These are phyloP conservation scores for Chloranthus sessilifolius DNA, from an alignment of 164 flowering plant species.

Conservation along the genomic window DNA sequence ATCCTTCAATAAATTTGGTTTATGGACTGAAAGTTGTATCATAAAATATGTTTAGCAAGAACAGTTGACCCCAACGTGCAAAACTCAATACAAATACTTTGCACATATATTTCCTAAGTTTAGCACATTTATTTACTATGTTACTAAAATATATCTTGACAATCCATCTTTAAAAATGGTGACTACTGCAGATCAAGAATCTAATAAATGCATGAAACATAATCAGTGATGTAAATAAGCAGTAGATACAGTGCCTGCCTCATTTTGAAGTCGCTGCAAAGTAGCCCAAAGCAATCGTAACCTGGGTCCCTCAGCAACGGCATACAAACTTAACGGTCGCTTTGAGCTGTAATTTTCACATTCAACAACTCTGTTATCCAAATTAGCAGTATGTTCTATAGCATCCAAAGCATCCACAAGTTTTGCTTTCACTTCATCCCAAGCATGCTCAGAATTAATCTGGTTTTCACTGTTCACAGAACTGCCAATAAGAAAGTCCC, in stretches of 20 bases:
- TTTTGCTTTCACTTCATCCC: conserved; percentile 66
- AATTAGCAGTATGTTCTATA: conserved; percentile 27
- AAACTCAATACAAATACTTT: too few species aligned
- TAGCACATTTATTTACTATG: too few species aligned
- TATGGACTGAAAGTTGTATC: too few species aligned
- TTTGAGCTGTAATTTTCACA: conserved; percentile 26
- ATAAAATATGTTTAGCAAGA: too few species aligned
- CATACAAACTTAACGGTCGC: conserved; percentile 63
- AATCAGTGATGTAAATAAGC: conserved; percentile 9
- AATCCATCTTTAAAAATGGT: too few species aligned
- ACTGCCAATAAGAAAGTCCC: conserved; percentile 36
- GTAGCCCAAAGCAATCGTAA: conserved; percentile 73
- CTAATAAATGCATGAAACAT: too few species aligned
- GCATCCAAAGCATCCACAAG: conserved; percentile 57
- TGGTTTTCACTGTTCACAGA: conserved; percentile 25
- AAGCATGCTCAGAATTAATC: conserved; percentile 35
- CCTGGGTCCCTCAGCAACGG: conserved; percentile 67
- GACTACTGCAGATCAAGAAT: too few species aligned
- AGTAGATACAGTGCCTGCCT: conserved; percentile 52
- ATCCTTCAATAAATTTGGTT: too few species aligned
- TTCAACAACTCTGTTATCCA: conserved; percentile 29
- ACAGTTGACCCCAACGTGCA: too few species aligned
- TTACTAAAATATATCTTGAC: too few species aligned
- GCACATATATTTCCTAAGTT: too few species aligned
- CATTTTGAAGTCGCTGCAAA: conserved; percentile 65